A percentile compares a stretch with the other conserved stretches of the same genome.
Conservation (phyloP, 2,329 filamentous ascomycete species). For the Byssothecium circinans region DNA sequence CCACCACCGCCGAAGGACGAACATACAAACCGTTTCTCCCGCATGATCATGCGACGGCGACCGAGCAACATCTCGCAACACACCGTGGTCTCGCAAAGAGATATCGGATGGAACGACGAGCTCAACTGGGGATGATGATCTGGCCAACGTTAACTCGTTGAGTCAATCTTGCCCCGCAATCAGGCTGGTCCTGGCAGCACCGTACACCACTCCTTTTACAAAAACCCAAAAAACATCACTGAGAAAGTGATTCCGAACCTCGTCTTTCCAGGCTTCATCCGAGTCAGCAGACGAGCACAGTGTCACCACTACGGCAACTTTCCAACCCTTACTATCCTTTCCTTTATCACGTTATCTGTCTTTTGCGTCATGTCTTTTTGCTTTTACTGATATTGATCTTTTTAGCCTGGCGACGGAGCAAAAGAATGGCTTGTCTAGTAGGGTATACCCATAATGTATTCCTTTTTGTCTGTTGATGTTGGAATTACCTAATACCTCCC, state of each 20-base stretch:
- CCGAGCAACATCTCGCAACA: constrained; percentile 44
- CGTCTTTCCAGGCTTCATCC: constrained; percentile 18
- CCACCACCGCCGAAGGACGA: constrained; percentile 42
- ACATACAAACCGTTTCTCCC: constrained; percentile 38
- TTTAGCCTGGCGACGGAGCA: constrained; percentile 11
- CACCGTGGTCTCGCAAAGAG: constrained; percentile 33
- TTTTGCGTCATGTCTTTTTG: constrained; percentile 25
- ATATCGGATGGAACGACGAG: constrained; percentile 41
- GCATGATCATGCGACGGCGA: constrained; percentile 39
- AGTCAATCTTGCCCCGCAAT: constrained; percentile 4
- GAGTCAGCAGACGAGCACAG: constrained; percentile 31
- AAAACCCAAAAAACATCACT: constrained; percentile 35
- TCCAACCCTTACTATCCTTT: constrained; percentile 12
- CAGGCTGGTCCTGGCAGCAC: constrained; percentile 30
- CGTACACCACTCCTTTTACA: constrained; percentile 25
- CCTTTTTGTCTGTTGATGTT: constrained; percentile 26
- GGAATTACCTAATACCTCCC: constrained; percentile 8
- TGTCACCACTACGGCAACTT: constrained; percentile 36
- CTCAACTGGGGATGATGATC: constrained; percentile 36
- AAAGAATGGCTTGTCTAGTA: constrained; percentile 20
- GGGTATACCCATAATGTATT: constrained; percentile 43
- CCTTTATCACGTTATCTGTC: constrained; percentile 13
- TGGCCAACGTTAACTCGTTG: constrained; percentile 1
- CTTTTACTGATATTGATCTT: constrained; percentile 8
- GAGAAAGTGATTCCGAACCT: constrained; percentile 46